Evolutionary conservation across 306 rosid species (phyloP).

Genomic region (Dryas octopetala): DNA sequence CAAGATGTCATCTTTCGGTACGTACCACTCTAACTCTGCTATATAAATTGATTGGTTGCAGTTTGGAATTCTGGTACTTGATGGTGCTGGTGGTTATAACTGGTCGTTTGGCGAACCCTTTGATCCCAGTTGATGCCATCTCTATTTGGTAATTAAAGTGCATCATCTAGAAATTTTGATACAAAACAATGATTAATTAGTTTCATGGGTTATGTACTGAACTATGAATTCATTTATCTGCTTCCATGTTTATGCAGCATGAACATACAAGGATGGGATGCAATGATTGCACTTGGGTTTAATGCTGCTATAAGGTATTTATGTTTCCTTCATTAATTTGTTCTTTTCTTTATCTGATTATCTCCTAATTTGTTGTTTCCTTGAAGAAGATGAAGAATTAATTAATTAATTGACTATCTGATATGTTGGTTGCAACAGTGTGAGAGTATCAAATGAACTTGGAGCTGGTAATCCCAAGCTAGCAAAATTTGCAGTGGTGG

Average conservation of each 20-base stretch:
- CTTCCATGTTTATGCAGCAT: constrained; percentile 42
- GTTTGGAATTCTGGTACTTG: constrained; percentile 91
- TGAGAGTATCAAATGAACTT: constrained; percentile 87
- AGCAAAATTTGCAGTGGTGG: constrained; percentile 65
- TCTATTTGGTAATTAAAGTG: constrained; percentile 56
- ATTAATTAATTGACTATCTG: neutral
- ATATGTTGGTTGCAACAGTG: constrained; percentile 43
- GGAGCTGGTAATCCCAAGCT: constrained; percentile 57
- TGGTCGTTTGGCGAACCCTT: constrained; percentile 62
- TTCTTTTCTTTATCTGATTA: neutral
- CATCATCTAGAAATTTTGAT: neutral
- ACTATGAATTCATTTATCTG: neutral
- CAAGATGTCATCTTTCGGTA: no score
- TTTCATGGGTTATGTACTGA: no score
- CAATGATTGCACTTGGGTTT: constrained; percentile 77
- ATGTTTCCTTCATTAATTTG: neutral
- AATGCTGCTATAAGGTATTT: constrained; percentile 73
- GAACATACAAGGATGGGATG: constrained; percentile 74
- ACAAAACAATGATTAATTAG: neutral
- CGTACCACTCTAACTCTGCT: no score
- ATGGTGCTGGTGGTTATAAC: constrained; percentile 68
- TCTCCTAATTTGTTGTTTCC: no score
- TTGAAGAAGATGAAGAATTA: no score
- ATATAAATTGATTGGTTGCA: constrained; percentile 24
- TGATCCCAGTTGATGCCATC: constrained; percentile 66